phyloP scores from a whole-genome alignment of 495 filamentous ascomycete genomes.

The Annulohypoxylon moriforme region DNA sequence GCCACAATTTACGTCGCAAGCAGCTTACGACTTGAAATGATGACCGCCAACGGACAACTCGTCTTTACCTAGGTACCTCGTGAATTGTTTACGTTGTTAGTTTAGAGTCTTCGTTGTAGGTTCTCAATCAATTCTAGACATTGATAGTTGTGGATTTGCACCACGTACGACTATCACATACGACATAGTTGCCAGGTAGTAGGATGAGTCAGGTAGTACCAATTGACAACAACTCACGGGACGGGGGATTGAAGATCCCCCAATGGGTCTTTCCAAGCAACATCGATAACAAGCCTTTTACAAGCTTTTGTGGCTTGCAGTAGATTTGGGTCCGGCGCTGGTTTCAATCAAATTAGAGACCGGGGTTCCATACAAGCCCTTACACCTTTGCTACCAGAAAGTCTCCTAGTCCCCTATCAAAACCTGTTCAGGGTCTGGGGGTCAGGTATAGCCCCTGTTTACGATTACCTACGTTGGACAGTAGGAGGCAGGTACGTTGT shows the following conservation, averaged over 20 bases:
- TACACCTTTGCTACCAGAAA: background rate
- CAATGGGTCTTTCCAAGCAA: constrained; percentile 7
- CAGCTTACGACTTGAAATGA: constrained; percentile 1
- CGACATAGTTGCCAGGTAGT: background rate
- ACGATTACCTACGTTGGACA: background rate
- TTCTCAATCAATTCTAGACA: background rate
- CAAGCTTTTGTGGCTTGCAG: constrained; percentile 35
- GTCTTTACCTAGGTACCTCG: background rate
- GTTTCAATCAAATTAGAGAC: constrained; percentile 24
- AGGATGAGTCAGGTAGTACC: background rate
- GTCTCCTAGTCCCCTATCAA: background rate
- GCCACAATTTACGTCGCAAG: constrained; percentile 3
- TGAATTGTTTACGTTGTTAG: background rate
- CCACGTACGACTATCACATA: background rate
- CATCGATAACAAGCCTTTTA: background rate
- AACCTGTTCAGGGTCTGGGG: constrained; percentile 12
- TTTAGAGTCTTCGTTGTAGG: background rate
- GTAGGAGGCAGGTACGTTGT: background rate
- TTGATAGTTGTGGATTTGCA: constrained; percentile 1
- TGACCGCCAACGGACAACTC: constrained; percentile 1
- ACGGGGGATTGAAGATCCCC: too few species aligned
- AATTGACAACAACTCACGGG: background rate
- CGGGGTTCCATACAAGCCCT: constrained; percentile 18
- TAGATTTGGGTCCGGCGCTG: constrained; percentile 2
- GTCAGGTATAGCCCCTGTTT: constrained; percentile 4